Conservation (phyloP, 2,329 filamentous ascomycete genomes). For the Erysiphe neolycopersici region DNA sequence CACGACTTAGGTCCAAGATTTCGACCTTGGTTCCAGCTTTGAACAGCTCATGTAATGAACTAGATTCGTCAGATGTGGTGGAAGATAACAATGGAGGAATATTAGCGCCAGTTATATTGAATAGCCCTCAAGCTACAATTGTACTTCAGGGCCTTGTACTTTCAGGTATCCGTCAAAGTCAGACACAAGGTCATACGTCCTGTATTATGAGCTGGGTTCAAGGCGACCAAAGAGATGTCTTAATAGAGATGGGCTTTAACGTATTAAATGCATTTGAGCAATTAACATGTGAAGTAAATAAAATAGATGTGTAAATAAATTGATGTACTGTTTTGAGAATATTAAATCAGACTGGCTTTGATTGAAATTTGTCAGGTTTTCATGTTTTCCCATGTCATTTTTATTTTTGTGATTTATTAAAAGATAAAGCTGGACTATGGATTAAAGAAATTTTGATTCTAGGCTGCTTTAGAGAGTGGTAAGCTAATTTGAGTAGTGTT, state of each 20-base stretch:
- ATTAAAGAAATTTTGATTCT: too few species aligned
- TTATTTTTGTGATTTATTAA: too few species aligned
- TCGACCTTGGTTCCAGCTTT: conserved; percentile 34
- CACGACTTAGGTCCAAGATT: conserved; percentile 28
- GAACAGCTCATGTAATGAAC: conserved; percentile 10
- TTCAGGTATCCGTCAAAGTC: conserved; percentile 38
- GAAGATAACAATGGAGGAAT: conserved; percentile 23
- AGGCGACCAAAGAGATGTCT: conserved; percentile 24
- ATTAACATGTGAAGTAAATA: conserved; percentile 30
- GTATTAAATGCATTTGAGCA: conserved; percentile 61
- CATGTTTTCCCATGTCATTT: too few species aligned
- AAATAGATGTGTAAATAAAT: neutral
- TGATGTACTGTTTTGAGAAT: too few species aligned
- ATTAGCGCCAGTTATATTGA: conserved; percentile 37
- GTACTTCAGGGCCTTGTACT: conserved; percentile 37
- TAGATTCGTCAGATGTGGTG: conserved; percentile 16
- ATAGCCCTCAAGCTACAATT: conserved; percentile 32
- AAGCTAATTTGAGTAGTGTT: too few species aligned
- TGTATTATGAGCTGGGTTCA: conserved; percentile 23
- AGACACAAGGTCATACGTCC: conserved; percentile 31
- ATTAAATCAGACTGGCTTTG: too few species aligned
- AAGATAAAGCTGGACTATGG: too few species aligned
- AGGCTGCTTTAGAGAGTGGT: too few species aligned
- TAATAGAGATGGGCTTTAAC: conserved; percentile 57
- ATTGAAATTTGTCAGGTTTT: too few species aligned